Evolutionary conservation across 2,329 filamentous ascomycete genomes (phyloP).

Genomic region (Blastomyces silverae): DNA sequence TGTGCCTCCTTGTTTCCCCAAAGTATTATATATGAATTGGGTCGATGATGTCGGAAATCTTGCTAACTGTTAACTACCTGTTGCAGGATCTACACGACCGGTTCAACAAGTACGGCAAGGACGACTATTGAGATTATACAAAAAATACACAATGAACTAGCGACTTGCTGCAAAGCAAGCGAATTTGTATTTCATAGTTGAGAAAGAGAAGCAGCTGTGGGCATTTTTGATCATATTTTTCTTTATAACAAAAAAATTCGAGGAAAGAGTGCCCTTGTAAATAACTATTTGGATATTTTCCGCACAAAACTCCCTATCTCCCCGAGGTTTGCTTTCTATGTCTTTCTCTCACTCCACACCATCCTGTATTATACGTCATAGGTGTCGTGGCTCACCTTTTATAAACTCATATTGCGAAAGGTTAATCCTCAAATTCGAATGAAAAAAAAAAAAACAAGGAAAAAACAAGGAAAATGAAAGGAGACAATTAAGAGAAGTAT

Average conservation of each 20-base stretch:
- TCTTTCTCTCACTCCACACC: not conserved
- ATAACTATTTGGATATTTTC: not conserved
- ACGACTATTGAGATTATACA: slow-evolving; percentile 52
- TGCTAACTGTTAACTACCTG: slow-evolving; percentile 7
- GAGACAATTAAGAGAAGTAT: slow-evolving; percentile 15
- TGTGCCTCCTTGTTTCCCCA: slow-evolving; percentile 8
- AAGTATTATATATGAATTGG: not conserved
- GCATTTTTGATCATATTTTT: slow-evolving; percentile 2
- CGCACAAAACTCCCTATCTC: not conserved
- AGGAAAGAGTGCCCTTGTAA: slow-evolving; percentile 1
- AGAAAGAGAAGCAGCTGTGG: not conserved
- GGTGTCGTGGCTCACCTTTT: not conserved
- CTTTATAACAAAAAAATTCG: not conserved
- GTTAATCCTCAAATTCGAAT: slow-evolving; percentile 10
- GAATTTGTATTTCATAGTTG: slow-evolving; percentile 5
- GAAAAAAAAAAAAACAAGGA: slow-evolving; percentile 13
- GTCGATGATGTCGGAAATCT: not conserved
- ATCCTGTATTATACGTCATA: slow-evolving; percentile 13
- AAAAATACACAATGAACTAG: slow-evolving; percentile 13
- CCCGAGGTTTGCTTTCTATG: not conserved
- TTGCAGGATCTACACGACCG: slow-evolving; percentile 79
- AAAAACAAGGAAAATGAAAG: slow-evolving; percentile 18
- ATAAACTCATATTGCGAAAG: not conserved
- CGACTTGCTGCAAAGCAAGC: slow-evolving; percentile 10
- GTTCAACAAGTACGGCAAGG: slow-evolving; percentile 99